phyloP scores from a whole-genome alignment of 495 filamentous ascomycete genomes.

The Aspergillus saccharolyticus region DNA sequence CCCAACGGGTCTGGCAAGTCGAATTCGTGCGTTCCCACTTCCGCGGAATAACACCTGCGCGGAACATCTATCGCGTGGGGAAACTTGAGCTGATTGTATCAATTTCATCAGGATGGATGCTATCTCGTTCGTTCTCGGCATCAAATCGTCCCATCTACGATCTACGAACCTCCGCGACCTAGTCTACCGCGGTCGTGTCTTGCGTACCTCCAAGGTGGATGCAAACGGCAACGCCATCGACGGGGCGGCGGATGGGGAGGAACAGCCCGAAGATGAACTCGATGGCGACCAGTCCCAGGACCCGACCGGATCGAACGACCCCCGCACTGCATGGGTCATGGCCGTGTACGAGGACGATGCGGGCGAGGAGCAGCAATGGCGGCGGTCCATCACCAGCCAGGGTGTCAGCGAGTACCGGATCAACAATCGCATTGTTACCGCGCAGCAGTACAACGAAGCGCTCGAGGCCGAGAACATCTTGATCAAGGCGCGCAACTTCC shows the following conservation, averaged over 20 bases:
- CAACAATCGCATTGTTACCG: conserved; percentile 83
- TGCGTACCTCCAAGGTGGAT: conserved; percentile 86
- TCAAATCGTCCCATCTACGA: conserved; percentile 94
- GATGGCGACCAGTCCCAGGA: conserved; percentile 45
- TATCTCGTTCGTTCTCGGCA: conserved; percentile 97
- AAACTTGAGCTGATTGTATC: conserved; percentile 19
- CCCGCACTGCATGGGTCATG: conserved; percentile 96
- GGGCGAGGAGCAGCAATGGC: conserved; percentile 93
- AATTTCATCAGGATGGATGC: conserved; percentile 83
- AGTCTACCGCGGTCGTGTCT: conserved; percentile 90
- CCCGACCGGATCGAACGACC: conserved; percentile 60
- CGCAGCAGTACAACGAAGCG: conserved; percentile 88
- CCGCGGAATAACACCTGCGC: background rate
- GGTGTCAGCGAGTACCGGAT: conserved; percentile 95
- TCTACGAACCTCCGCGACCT: conserved; percentile 93
- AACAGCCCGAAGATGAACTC: conserved; percentile 32
- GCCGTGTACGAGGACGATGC: conserved; percentile 98
- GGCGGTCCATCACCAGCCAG: conserved; percentile 81
- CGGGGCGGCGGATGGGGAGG: conserved; percentile 46
- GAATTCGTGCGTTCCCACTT: conserved; percentile 71
- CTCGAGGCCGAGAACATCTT: conserved; percentile 93
- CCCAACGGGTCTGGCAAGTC: conserved; percentile 99
- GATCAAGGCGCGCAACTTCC: conserved; percentile 95
- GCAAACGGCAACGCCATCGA: conserved; percentile 71
- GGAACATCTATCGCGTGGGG: background rate